phyloP scores from a whole-genome alignment of 2,329 filamentous ascomycete genomes.

The Penicillium expansum region DNA sequence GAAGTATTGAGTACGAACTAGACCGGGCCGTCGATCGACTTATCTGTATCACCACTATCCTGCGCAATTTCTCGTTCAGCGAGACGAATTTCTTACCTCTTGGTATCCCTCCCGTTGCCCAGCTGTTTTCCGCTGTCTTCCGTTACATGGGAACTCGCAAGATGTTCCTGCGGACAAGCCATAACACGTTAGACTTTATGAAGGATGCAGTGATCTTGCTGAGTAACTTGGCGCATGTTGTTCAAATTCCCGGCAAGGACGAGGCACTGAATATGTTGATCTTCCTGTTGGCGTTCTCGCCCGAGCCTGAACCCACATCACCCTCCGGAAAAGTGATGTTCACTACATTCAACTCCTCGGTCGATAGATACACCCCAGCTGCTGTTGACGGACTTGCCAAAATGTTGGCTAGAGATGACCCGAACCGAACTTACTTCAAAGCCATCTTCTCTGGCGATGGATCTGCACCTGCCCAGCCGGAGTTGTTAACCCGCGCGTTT shows the following conservation, averaged over 20 bases:
- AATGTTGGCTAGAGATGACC: constrained; percentile 86
- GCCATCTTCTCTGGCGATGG: constrained; percentile 75
- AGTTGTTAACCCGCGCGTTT: constrained; percentile 83
- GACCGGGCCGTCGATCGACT: constrained; percentile 83
- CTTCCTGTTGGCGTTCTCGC: constrained; percentile 87
- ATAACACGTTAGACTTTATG: constrained; percentile 93
- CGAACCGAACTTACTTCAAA: constrained; percentile 82
- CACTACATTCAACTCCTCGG: constrained; percentile 71
- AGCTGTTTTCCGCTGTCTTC: constrained; percentile 79
- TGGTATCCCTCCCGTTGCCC: constrained; percentile 73
- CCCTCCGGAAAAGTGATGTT: constrained; percentile 66
- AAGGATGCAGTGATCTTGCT: constrained; percentile 88
- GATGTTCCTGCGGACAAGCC: constrained; percentile 75
- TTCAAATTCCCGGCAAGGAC: constrained; percentile 80
- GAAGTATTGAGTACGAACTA: constrained; percentile 73
- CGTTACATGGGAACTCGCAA: constrained; percentile 84
- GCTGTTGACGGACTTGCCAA: constrained; percentile 91
- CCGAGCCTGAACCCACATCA: constrained; percentile 65
- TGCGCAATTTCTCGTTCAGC: constrained; percentile 88
- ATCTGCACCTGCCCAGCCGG: constrained; percentile 62
- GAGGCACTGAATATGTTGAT: constrained; percentile 83
- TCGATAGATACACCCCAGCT: constrained; percentile 84
- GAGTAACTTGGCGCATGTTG: constrained; percentile 78
- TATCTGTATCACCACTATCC: constrained; percentile 85
- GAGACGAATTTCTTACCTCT: constrained; percentile 73